Conservation (phyloP, 225 moss, liverwort and hornwort genomes). For the Lunularia cruciata region DNA sequence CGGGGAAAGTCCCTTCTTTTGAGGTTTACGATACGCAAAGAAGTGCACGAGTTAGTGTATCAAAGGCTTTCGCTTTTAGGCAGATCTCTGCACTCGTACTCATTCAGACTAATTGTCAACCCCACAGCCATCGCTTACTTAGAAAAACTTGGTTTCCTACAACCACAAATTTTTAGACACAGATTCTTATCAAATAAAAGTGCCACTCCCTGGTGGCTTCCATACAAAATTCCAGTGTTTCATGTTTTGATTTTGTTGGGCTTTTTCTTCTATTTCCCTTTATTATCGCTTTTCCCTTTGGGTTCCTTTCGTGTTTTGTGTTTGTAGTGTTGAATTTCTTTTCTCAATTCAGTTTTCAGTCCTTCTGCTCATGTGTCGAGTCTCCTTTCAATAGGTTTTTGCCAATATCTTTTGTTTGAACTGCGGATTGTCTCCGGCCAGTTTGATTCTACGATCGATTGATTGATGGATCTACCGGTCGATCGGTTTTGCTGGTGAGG, state of each 20-base stretch:
- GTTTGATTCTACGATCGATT: too few relatives aligned
- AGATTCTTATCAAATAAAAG: constrained; percentile 26
- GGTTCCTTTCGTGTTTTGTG: background rate
- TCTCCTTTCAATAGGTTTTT: too few relatives aligned
- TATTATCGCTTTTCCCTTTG: background rate
- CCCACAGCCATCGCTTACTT: background rate
- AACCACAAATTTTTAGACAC: constrained; percentile 21
- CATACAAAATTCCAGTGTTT: constrained; percentile 21
- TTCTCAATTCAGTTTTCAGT: too few relatives aligned
- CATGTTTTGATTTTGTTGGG: background rate
- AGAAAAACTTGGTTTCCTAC: constrained; percentile 8
- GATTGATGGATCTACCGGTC: too few relatives aligned
- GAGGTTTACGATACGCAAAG: constrained; percentile 7
- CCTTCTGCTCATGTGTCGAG: too few relatives aligned
- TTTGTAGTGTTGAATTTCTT: too few relatives aligned
- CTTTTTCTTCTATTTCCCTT: background rate
- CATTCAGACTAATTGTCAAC: constrained; percentile 5
- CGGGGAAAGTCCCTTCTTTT: background rate
- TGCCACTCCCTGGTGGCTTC: constrained; percentile 27
- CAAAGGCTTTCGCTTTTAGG: constrained; percentile 10
- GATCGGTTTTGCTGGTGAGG: background rate
- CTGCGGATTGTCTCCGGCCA: too few relatives aligned
- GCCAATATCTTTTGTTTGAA: too few relatives aligned
- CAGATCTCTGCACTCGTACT: constrained; percentile 15
- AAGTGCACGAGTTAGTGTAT: constrained; percentile 21